Base-by-base conservation (phyloP, 164 flowering plant genomes). In the Stephania yunnanensis region DNA sequence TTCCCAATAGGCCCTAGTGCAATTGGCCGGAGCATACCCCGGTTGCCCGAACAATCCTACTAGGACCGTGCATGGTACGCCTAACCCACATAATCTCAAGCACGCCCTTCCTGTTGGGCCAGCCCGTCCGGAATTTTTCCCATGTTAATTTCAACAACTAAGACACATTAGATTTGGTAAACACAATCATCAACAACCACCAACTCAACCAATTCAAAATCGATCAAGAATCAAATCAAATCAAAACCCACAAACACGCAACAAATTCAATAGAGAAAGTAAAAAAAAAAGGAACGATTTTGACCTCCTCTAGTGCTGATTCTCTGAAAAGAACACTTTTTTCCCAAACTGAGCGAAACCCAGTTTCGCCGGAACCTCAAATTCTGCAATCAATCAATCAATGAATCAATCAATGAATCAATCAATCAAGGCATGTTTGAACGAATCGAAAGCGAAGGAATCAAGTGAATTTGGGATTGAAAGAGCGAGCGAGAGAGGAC, bases 271-370 rank as follows among this genome's bases (percentile, higher is more conserved):
- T 17, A 19, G n/a, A 5, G 19, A 58, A 58, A 58, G 0, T 25
- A 2, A 48, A n/a, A 31, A n/a, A 30, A 45, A 69, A 69, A 7
- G 58, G 15, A 69, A 8, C 4, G 22, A 5, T 48, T 10, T 45
- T 46, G 1, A 83, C 87, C 84, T 64, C 7, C 74, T 13, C 78
- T 68, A 10, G 76, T 82, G 74, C 30, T 48, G 71, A 10, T 36
- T 53, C 78, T 12, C 55, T 22, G 17, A 67, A 79, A 71, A 29
- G 66, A 73, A 30, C 80, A 74, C 69, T 31, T 52, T n/a, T 69
- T 73, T 46, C 80, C 75, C 71, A 76, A 64, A 17, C 69, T 70
- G 36, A 72, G 68, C 19, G 71, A 72, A 48, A 77, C 46, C 58
- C 78, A 66, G 13, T 61, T 46, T 19, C 71, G 74, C 44, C 13